Conservation (phyloP, 257 asterid species). For the Scutellaria minor region DNA sequence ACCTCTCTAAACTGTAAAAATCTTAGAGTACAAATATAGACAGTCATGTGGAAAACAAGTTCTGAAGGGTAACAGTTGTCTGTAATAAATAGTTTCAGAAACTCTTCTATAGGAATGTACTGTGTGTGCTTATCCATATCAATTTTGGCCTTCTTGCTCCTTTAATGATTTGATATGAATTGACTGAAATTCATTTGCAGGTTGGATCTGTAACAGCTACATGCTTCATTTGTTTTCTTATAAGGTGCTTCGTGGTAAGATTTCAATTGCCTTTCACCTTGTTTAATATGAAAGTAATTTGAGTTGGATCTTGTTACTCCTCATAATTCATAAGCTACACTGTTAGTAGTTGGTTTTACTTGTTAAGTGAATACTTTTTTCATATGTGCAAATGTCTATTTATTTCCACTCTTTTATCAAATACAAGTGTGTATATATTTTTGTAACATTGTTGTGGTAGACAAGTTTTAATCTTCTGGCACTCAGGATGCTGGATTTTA, state of each 20-base stretch:
- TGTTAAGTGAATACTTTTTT: not conserved
- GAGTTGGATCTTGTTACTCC: constrained; percentile 8
- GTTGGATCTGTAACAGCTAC: constrained; percentile 96
- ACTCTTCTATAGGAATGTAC: not conserved
- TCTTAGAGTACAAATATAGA: not conserved
- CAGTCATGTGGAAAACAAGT: constrained; percentile 6
- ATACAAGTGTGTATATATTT: not conserved
- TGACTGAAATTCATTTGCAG: constrained; percentile 48
- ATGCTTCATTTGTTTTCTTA: constrained; percentile 88
- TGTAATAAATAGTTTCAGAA: not conserved
- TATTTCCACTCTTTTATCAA: constrained; percentile 11
- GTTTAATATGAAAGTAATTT: not conserved
- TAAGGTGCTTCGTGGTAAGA: constrained; percentile 90
- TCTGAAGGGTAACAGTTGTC: constrained; percentile 4
- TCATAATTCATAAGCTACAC: not conserved
- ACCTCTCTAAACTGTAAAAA: constrained; percentile 13
- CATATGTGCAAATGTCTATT: not conserved
- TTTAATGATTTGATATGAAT: constrained; percentile 19
- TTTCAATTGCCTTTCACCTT: constrained; percentile 31
- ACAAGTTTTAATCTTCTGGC: not conserved
- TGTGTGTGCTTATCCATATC: constrained; percentile 19
- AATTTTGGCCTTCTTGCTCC: not conserved
- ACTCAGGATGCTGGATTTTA: not conserved
- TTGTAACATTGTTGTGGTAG: not conserved
- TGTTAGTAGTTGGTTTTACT: not conserved